These are phyloP conservation scores for Paramyrothecium roridum DNA, from an alignment of 2,329 filamentous ascomycete genomes.

Conservation along the genomic window DNA sequence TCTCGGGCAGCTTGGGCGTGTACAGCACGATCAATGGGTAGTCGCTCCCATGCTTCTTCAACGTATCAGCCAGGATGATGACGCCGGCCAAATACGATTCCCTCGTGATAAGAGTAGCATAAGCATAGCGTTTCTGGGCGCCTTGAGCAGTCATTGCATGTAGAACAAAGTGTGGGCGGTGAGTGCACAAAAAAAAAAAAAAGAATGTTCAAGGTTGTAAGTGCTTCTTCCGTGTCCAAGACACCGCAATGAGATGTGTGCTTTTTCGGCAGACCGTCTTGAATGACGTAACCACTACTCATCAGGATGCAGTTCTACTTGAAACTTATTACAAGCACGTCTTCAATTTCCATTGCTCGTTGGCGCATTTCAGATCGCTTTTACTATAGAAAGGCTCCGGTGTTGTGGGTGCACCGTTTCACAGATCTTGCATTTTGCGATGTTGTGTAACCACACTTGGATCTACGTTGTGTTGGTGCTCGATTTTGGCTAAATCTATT, in stretches of 20 bases:
- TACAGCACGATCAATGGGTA: constrained; percentile 14
- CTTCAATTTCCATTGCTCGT: neutral
- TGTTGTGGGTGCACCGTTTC: too few relatives aligned
- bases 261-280: neutral
- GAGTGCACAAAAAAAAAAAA: neutral
- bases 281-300: neutral
- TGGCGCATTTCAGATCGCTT: neutral
- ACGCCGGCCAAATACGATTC: constrained; percentile 16
- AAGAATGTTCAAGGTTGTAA: too few relatives aligned
- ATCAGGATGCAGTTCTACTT: too few relatives aligned
- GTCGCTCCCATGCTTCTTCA: constrained; percentile 7
- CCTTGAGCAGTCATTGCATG: neutral
- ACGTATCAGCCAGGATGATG: constrained; percentile 14
- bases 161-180: neutral
- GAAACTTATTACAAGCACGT: neutral
- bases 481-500: too few relatives aligned
- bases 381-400: too few relatives aligned
- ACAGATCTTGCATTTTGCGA: too few relatives aligned
- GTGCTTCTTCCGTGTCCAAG: neutral
- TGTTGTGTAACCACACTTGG: too few relatives aligned
- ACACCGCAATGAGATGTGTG: neutral
- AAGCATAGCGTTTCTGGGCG: constrained; percentile 10
- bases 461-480: too few relatives aligned
- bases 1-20: constrained; percentile 9
- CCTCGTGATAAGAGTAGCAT: constrained; percentile 17